These are phyloP conservation scores for Cicer pinnatifidum DNA, from an alignment of 306 rosid genomes.

Conservation along the genomic window DNA sequence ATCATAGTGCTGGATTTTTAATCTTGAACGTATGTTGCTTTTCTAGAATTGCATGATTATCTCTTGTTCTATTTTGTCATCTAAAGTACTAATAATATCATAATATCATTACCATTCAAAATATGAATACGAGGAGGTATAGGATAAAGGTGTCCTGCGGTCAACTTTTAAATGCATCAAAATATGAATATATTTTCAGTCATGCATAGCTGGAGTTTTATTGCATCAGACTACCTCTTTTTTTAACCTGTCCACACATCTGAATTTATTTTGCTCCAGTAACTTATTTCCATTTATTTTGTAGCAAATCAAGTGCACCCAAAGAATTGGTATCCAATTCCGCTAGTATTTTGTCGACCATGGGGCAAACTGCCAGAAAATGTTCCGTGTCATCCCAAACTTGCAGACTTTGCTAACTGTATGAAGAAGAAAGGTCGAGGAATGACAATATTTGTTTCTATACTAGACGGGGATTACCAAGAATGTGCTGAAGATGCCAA, in stretches of 20 bases:
- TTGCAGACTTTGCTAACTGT: conserved; percentile 97
- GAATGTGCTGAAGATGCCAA: conserved; percentile 96
- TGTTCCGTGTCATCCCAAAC: conserved; percentile 99
- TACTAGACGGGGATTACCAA: conserved; percentile 92
- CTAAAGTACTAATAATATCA: not conserved
- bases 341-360: conserved; percentile 93
- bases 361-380: conserved; percentile 99
- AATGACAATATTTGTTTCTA: conserved; percentile 94
- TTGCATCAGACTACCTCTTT: not conserved
- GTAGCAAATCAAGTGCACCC: conserved; percentile 98
- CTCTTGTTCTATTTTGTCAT: conserved; percentile 27
- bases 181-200: conserved; percentile 11
- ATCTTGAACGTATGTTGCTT: conserved; percentile 30
- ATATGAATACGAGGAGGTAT: conserved; percentile 8
- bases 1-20: conserved; percentile 23
- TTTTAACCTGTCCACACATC: not conserved
- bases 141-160: conserved; percentile 18
- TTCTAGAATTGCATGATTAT: conserved; percentile 35
- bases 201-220: not conserved
- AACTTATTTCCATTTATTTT: conserved; percentile 41
- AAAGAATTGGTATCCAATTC: conserved; percentile 99
- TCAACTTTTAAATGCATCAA: conserved; percentile 5
- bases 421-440: conserved; percentile 99
- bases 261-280: conserved; percentile 28
- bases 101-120: conserved; percentile 2